These are phyloP conservation scores for Penstemon eatonii DNA, from an alignment of 257 asterid species.

Conservation along the genomic window DNA sequence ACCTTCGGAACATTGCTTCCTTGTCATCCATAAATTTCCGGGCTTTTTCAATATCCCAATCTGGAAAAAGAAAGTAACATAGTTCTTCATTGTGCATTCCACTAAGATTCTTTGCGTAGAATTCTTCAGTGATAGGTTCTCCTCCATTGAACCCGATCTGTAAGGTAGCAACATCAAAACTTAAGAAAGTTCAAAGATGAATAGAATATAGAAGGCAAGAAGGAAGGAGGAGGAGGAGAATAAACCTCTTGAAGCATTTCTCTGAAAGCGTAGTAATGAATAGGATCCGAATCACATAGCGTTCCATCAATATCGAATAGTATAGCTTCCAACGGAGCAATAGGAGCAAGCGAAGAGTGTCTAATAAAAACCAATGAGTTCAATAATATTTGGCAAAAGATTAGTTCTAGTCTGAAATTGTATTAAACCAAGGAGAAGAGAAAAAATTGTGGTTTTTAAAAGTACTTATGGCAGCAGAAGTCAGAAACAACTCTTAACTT, in stretches of 20 bases:
- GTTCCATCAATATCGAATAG: conserved; percentile 91
- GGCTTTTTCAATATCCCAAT: conserved; percentile 67
- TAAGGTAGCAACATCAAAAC: conserved; percentile 5
- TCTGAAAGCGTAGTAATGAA: conserved; percentile 73
- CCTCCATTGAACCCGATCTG: conserved; percentile 81
- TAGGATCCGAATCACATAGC: conserved; percentile 75
- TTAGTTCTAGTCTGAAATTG: too few relatives aligned
- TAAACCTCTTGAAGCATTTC: conserved; percentile 89
- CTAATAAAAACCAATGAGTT: conserved; percentile 25
- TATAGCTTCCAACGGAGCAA: conserved; percentile 73
- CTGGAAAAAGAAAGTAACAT: conserved; percentile 57
- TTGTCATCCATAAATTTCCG: conserved; percentile 62
- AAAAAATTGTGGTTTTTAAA: neutral
- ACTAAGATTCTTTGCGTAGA: conserved; percentile 55
- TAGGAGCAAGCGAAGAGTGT: conserved; percentile 47
- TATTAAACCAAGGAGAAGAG: neutral
- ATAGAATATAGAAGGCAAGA: neutral
- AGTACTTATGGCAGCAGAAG: neutral
- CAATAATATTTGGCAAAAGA: neutral
- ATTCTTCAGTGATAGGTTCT: conserved; percentile 70
- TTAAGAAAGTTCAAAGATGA: neutral
- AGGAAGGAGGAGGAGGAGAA: neutral
- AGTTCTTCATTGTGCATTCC: conserved; percentile 86
- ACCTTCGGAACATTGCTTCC: conserved; percentile 83
- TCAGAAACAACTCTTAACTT: neutral